A percentile compares a stretch with the other conserved stretches of the same genome.
Conservation (phyloP, 768 basidiomycete genomes). For the Sistotremastrum suecicum region DNA sequence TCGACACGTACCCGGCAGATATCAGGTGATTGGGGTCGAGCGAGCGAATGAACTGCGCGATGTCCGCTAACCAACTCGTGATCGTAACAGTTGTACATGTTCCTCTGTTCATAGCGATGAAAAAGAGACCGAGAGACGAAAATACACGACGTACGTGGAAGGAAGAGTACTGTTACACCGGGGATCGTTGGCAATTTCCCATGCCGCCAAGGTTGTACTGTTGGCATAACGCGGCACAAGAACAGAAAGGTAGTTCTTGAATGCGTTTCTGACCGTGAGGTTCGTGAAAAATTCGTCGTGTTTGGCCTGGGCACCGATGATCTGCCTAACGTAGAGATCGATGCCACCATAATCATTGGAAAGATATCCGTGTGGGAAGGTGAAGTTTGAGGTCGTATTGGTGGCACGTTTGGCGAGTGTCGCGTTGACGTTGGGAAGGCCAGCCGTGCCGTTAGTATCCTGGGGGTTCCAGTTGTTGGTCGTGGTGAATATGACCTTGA, state of each 20-base stretch:
- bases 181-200: conserved; percentile 57
- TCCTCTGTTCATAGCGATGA: too few species aligned
- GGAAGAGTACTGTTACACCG: conserved; percentile 22
- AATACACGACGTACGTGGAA: too few species aligned
- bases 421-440: background rate
- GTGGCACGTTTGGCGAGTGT: conserved; percentile 9
- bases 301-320: conserved; percentile 19
- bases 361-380: conserved; percentile 35
- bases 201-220: conserved; percentile 36
- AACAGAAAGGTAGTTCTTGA: conserved; percentile 42
- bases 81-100: conserved; percentile 36
- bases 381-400: conserved; percentile 20
- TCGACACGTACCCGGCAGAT: conserved; percentile 37
- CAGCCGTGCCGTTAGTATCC: conserved; percentile 12
- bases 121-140: too few species aligned
- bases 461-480: conserved; percentile 50
- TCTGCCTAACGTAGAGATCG: conserved; percentile 46
- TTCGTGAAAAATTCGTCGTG: conserved; percentile 53
- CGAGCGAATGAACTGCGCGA: conserved; percentile 29
- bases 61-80: conserved; percentile 38
- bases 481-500: conserved; percentile 40
- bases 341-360: conserved; percentile 62
- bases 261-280: conserved; percentile 31
- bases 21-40: conserved; percentile 53
- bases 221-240: conserved; percentile 43